Conservation (phyloP, 768 basidiomycete genomes). For the Inosperma sp. region DNA sequence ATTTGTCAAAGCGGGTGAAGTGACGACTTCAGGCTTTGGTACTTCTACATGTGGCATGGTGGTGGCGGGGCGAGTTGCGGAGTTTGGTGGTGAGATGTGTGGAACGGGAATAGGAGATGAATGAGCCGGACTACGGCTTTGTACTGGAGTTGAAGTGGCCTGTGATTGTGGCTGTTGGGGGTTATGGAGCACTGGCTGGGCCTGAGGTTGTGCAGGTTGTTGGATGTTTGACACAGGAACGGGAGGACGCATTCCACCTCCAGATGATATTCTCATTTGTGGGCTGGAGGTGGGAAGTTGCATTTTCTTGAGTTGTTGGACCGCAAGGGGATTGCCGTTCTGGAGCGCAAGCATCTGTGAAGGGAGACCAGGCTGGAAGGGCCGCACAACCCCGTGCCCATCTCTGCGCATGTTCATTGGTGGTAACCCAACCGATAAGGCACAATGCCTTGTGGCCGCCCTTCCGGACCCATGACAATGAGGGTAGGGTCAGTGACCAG, state of each 20-base stretch:
- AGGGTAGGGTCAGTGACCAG: slow-evolving; percentile 50
- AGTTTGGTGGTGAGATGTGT: background rate
- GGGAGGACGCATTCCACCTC: slow-evolving; percentile 51
- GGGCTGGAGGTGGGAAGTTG: slow-evolving; percentile 49
- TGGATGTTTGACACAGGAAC: slow-evolving; percentile 28
- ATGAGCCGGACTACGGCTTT: slow-evolving; percentile 29
- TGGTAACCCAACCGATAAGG: slow-evolving; percentile 46
- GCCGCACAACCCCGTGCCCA: slow-evolving; percentile 26
- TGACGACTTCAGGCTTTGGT: background rate
- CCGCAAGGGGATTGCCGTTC: slow-evolving; percentile 46
- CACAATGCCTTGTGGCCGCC: slow-evolving; percentile 44
- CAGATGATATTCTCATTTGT: slow-evolving; percentile 59
- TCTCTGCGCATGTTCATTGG: slow-evolving; percentile 32
- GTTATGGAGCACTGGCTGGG: background rate
- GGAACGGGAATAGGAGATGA: background rate
- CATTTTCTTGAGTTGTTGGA: slow-evolving; percentile 59
- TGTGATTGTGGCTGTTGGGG: background rate
- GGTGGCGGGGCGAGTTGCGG: background rate
- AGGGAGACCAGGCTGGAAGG: slow-evolving; percentile 19
- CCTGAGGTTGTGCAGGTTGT: slow-evolving; percentile 21
- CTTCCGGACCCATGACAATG: slow-evolving; percentile 40
- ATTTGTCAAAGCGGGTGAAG: no score
- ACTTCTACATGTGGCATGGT: slow-evolving; percentile 6
- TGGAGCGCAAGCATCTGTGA: slow-evolving; percentile 13
- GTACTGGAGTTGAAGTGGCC: slow-evolving; percentile 28